A percentile compares a stretch with the other conserved stretches of the same genome.
These are phyloP conservation scores for Globisporangium acanthophoron DNA, from an alignment of 352 stramenopile genomes.

Conservation along the genomic window DNA sequence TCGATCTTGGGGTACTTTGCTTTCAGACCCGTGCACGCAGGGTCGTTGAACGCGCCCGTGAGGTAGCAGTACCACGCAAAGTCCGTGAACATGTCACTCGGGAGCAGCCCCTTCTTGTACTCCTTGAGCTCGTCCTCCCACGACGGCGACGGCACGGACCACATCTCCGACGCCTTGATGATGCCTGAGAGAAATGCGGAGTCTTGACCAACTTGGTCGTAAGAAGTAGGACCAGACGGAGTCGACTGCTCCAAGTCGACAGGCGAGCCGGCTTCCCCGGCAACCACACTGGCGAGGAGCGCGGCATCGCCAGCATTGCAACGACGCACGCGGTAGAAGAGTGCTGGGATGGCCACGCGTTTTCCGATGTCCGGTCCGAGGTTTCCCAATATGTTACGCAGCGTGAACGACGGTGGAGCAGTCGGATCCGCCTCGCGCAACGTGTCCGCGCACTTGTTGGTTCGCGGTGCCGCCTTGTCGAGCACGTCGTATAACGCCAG, in stretches of 20 bases:
- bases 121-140: no score
- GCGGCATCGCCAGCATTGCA: not conserved
- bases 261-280: not conserved
- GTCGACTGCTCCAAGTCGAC: not conserved
- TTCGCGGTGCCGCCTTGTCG: not conserved
- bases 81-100: no score
- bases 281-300: not conserved
- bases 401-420: not conserved
- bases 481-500: not conserved
- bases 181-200: no score
- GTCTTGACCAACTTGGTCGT: not conserved
- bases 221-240: not conserved
- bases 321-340: not conserved
- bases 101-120: no score
- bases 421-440: not conserved
- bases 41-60: no score
- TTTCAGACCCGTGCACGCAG: no score
- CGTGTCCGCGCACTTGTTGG: conserved; percentile 1
- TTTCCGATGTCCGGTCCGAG: not conserved
- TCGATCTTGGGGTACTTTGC: no score
- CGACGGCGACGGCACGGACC: no score
- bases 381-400: not conserved
- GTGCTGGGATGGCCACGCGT: not conserved
- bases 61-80: no score
- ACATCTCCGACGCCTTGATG: no score